phyloP scores from a whole-genome alignment of 2,329 filamentous ascomycete genomes.

The Neoascochyta sp. region DNA sequence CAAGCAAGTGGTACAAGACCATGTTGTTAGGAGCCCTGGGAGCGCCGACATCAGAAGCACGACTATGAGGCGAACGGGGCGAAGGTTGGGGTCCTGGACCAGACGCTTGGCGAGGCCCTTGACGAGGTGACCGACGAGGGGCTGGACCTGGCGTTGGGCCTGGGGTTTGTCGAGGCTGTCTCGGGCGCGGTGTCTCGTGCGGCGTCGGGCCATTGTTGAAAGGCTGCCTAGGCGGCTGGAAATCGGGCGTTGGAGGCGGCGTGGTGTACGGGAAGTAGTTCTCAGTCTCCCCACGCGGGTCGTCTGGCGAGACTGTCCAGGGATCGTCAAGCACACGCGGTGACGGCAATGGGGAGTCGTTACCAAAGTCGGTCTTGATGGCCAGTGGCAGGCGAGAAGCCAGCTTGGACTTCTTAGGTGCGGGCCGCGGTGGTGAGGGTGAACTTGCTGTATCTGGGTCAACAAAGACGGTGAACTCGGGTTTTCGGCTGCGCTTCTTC shows the following conservation, averaged over 20 bases:
- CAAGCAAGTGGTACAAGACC: conserved; percentile 16
- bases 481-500: conserved; percentile 10
- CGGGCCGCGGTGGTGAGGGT: neutral
- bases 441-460: conserved; percentile 4
- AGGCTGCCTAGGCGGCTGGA: conserved; percentile 1
- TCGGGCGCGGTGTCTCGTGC: no score
- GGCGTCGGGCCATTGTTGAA: neutral
- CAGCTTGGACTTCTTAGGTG: conserved; percentile 8
- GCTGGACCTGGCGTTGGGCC: conserved; percentile 3
- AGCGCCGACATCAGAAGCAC: no score
- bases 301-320: conserved; percentile 7
- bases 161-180: no score
- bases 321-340: conserved; percentile 9
- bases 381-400: conserved; percentile 9
- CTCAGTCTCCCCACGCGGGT: conserved; percentile 18
- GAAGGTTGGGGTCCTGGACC: no score
- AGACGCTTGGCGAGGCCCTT: neutral
- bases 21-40: conserved; percentile 8
- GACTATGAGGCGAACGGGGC: no score
- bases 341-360: conserved; percentile 10
- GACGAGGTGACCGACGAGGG: conserved; percentile 1
- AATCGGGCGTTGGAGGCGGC: conserved; percentile 1
- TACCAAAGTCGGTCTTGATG: conserved; percentile 4
- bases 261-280: conserved; percentile 13
- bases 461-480: conserved; percentile 12